Evolutionary conservation across 164 flowering plant species (phyloP), one percentile per base, ranked within the genome.

Genomic region (Macadamia tetraphylla): DNA sequence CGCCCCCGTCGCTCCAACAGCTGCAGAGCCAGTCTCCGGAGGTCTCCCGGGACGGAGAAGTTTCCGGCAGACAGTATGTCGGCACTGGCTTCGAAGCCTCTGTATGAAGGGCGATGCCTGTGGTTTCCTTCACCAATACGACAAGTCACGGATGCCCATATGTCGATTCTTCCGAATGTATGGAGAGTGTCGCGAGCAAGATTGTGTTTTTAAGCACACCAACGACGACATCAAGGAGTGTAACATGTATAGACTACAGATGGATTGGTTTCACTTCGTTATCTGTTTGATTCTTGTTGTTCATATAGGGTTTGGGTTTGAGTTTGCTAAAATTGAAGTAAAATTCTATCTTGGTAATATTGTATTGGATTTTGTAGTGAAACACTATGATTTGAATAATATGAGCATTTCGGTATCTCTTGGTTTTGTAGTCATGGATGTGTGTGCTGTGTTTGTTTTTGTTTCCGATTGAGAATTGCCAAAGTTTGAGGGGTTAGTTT

Each of bases 101-200:
- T 95, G 99, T 64, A 95, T 95, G 98, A 95, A 95, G 72, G 99
- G 99, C 6, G 99, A 95, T n/a, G 97, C 96, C 67, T 95, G 99
- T 75, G 99, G 99, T 9, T 95, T 95, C 71, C 81, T 95, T 5
- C 99, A 95, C 76, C 99, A 95, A 84, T 95, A 88, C 52, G 99
- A 95, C 66, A 95, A 95, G 81, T 66, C 97, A 4, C 76, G 99
- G 49, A 95, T 95, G 99, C 99, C 99, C 0, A 78, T 95, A 29
- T 95, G 99, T 78, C 82, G 99, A 1, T 95, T 92, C 74, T 95
- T 92, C 58, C 76, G 94, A 15, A 64, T 87, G 11, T 89, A 85
- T 58, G 99, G 99, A 1, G 99, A 95, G 87, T 95, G 99, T 70
- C 85, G 98, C 0, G 99, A 95, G 84, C 97, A 89, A 74, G 98